These are phyloP conservation scores for Exophiala phaeomuriformis DNA, from an alignment of 2,329 filamentous ascomycete genomes.

Conservation along the genomic window DNA sequence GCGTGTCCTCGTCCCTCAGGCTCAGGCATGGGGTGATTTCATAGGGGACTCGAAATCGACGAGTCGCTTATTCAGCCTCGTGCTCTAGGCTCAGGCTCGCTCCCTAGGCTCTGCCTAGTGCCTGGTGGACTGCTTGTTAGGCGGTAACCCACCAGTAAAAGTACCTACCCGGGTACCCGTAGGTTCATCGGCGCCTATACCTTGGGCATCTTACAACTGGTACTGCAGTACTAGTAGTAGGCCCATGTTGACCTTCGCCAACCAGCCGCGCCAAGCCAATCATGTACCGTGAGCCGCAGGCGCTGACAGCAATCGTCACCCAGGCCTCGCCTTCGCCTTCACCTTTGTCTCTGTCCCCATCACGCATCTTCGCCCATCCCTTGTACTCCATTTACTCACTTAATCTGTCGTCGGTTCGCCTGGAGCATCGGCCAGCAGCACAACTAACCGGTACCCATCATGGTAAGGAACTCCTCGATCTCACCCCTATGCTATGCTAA, in stretches of 20 bases:
- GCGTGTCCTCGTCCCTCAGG: not conserved
- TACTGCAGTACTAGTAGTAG: not conserved
- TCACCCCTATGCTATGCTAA: slow-evolving; percentile 7
- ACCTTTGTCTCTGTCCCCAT: not conserved
- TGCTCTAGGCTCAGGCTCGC: no score
- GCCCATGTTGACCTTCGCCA: not conserved
- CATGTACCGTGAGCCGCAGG: not conserved
- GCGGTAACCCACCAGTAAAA: no score
- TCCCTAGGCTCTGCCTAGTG: no score
- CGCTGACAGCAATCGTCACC: slow-evolving; percentile 16
- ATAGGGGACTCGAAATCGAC: no score
- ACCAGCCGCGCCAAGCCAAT: no score
- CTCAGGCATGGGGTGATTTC: no score
- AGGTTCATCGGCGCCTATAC: not conserved
- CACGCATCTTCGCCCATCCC: not conserved
- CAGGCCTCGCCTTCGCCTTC: not conserved
- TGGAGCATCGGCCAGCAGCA: no score
- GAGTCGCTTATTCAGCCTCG: no score
- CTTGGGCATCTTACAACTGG: not conserved
- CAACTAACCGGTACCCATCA: no score
- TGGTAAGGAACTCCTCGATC: not conserved
- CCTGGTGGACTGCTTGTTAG: no score
- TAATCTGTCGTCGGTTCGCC: not conserved
- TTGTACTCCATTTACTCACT: not conserved
- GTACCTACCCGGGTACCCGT: no score